These are phyloP conservation scores for Amanita rubescens DNA, from an alignment of 768 basidiomycete species.

Conservation along the genomic window DNA sequence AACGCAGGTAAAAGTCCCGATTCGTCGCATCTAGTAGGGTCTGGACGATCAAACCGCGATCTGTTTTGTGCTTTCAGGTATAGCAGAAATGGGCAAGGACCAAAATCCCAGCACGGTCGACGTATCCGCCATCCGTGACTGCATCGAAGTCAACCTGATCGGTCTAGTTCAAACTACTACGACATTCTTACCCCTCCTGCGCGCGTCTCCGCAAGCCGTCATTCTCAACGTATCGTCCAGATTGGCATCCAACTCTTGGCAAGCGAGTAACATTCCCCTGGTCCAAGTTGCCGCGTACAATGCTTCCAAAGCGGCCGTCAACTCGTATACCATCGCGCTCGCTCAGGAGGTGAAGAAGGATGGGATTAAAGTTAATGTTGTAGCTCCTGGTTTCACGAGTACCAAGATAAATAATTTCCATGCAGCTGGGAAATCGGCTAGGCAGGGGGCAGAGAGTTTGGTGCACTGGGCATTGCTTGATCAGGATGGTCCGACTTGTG, in stretches of 20 bases:
- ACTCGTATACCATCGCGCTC: constrained; percentile 50
- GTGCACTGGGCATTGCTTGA: constrained; percentile 22
- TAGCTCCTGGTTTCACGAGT: constrained; percentile 53
- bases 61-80: no score
- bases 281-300: constrained; percentile 46
- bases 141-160: constrained; percentile 37
- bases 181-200: constrained; percentile 34
- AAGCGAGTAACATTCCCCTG: constrained; percentile 22
- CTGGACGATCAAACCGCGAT: no score
- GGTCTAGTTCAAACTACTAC: constrained; percentile 36
- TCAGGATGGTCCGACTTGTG: constrained; percentile 29
- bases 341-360: constrained; percentile 48
- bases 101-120: constrained; percentile 23
- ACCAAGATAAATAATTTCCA: constrained; percentile 33
- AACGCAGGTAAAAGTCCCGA: no score
- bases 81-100: no score
- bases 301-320: constrained; percentile 64
- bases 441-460: constrained; percentile 27
- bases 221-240: constrained; percentile 36
- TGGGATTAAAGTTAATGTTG: constrained; percentile 28
- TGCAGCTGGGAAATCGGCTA: constrained; percentile 28
- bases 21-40: no score
- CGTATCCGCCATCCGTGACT: constrained; percentile 24
- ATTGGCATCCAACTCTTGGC: constrained; percentile 36
- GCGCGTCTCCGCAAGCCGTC: constrained; percentile 23